Conservation (phyloP, 371 early-diverging fungal species). For the Dinochytrium kinnereticum region DNA sequence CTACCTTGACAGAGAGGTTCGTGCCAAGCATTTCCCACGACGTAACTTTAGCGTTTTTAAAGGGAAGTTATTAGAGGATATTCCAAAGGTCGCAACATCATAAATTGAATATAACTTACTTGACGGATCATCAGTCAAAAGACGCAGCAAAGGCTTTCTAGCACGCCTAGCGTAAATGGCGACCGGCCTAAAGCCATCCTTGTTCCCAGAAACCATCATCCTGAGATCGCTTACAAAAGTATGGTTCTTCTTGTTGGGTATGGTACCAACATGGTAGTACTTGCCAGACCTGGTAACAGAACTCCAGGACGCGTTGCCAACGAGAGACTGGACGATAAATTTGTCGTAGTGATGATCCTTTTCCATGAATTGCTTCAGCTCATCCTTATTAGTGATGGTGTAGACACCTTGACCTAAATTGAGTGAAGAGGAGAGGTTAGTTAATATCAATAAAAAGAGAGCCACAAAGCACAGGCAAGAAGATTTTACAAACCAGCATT, state of each 20-base stretch:
- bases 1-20: conserved; percentile 81
- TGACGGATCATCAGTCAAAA: conserved; percentile 67
- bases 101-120: conserved; percentile 50
- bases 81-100: neutral
- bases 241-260: conserved; percentile 88
- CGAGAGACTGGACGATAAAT: conserved; percentile 92
- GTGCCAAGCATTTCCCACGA: conserved; percentile 97
- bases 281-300: conserved; percentile 80
- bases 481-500: conserved; percentile 70
- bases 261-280: conserved; percentile 91
- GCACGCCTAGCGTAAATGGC: conserved; percentile 88
- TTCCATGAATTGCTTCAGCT: conserved; percentile 78
- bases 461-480: neutral
- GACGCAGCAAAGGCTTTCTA: conserved; percentile 72
- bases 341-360: conserved; percentile 90
- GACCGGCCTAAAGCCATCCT: conserved; percentile 83
- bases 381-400: conserved; percentile 83
- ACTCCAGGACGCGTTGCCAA: conserved; percentile 92
- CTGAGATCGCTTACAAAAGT: conserved; percentile 87
- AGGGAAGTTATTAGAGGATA: no score
- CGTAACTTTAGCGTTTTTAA: conserved; percentile 55
- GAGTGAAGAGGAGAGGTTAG: no score
- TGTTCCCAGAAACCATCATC: conserved; percentile 87
- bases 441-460: neutral
- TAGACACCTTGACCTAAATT: conserved; percentile 89